Evolutionary conservation across 306 rosid species (phyloP).

Genomic region (Acacia melanoxylon): DNA sequence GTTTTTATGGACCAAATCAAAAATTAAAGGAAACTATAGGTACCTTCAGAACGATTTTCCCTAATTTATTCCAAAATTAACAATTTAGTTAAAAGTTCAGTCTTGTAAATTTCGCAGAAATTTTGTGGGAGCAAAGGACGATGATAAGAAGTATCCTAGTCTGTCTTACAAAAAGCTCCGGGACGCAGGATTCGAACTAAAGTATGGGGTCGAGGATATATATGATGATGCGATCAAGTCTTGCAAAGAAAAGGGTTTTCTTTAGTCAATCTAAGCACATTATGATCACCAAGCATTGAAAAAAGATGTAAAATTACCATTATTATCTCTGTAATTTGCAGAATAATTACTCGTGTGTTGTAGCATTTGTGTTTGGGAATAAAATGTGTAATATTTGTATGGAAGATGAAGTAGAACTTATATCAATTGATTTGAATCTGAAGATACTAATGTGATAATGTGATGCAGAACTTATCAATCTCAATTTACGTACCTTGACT

Average conservation of each 20-base stretch:
- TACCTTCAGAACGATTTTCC: too few relatives aligned
- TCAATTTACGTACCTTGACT: too few relatives aligned
- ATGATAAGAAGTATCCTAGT: constrained; percentile 18
- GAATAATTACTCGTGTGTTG: neutral
- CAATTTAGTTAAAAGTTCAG: neutral
- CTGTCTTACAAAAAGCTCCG: constrained; percentile 50
- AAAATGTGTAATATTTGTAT: neutral
- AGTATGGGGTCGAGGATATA: constrained; percentile 41
- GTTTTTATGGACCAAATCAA: neutral
- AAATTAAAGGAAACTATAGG: too few relatives aligned
- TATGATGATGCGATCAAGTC: constrained; percentile 45
- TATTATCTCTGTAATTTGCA: neutral
- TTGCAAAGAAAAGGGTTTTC: constrained; percentile 53
- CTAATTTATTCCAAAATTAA: too few relatives aligned
- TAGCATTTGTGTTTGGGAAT: neutral
- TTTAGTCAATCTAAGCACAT: neutral
- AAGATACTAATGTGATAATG: too few relatives aligned
- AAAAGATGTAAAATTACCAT: neutral
- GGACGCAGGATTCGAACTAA: constrained; percentile 45
- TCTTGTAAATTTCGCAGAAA: constrained; percentile 13
- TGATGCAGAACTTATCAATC: too few relatives aligned
- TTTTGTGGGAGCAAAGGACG: neutral
- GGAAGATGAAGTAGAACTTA: neutral
- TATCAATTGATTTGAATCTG: too few relatives aligned
- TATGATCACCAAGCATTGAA: neutral